Evolutionary conservation across 169 alveolate genomes (phyloP).

Genomic region (Plasmodium cynomolgi): DNA sequence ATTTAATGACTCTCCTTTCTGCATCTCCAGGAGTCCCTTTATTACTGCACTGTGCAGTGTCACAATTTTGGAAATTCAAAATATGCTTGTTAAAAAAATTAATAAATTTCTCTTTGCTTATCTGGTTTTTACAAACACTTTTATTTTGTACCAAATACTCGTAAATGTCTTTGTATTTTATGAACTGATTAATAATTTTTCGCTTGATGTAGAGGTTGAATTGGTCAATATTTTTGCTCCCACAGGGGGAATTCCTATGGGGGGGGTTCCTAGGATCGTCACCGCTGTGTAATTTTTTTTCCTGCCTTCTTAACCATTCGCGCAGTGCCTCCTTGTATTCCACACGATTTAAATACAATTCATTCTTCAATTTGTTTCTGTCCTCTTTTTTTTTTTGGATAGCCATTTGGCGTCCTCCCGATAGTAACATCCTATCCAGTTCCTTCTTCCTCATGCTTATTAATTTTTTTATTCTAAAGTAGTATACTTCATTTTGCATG

Average conservation of each 20-base stretch:
- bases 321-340: neutral
- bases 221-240: neutral
- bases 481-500: constrained; percentile 44
- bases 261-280: neutral
- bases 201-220: constrained; percentile 17
- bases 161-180: constrained; percentile 50
- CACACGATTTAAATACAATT: neutral
- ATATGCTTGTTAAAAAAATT: constrained; percentile 18
- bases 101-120: constrained; percentile 23
- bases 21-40: neutral
- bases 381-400: constrained; percentile 1
- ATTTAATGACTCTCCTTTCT: neutral
- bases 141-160: constrained; percentile 48
- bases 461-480: constrained; percentile 61
- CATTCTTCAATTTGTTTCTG: neutral
- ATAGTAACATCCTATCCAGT: constrained; percentile 16
- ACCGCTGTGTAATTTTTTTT: neutral
- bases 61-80: neutral
- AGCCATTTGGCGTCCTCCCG: neutral
- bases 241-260: neutral
- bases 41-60: neutral
- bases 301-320: neutral
- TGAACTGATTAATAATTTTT: constrained; percentile 29
- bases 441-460: constrained; percentile 55
- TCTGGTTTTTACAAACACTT: neutral